A percentile compares a stretch with the other conserved stretches of the same genome.
These are phyloP conservation scores for Dipodascopsis tothii DNA, from an alignment of 805 yeast species.

Conservation along the genomic window DNA sequence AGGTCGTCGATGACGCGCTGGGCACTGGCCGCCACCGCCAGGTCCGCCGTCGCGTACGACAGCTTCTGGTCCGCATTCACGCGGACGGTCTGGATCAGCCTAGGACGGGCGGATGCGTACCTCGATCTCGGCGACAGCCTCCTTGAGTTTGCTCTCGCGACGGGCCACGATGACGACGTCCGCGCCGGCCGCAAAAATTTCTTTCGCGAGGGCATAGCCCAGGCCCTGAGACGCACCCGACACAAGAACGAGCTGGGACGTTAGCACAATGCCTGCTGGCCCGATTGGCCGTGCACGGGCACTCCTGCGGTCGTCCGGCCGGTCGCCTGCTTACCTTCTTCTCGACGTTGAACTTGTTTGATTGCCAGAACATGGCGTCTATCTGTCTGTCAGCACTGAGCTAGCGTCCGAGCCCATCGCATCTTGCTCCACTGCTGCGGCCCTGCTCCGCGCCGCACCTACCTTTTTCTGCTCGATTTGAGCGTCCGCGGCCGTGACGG, in stretches of 20 bases:
- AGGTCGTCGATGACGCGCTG: constrained; percentile 38
- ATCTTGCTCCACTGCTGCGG: too few relatives aligned
- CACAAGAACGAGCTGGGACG: constrained; percentile 56
- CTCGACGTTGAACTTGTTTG: constrained; percentile 3
- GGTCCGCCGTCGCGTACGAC: constrained; percentile 54
- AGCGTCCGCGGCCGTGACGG: too few relatives aligned
- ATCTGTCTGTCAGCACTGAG: too few relatives aligned
- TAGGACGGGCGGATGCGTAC: constrained; percentile 1
- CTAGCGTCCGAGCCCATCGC: too few relatives aligned
- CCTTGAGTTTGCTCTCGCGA: constrained; percentile 50
- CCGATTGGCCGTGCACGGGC: not conserved
- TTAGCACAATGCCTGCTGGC: constrained; percentile 1
- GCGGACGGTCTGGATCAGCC: constrained; percentile 16
- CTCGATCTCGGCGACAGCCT: constrained; percentile 43
- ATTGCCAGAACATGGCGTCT: constrained; percentile 2
- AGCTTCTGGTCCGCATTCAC: constrained; percentile 32
- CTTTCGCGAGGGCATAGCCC: constrained; percentile 69
- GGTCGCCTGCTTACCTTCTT: constrained; percentile 3
- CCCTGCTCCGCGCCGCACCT: too few relatives aligned
- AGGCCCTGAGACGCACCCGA: constrained; percentile 94
- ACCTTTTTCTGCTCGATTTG: too few relatives aligned
- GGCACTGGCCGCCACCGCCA: constrained; percentile 48
- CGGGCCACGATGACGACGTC: constrained; percentile 72
- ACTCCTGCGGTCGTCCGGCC: not conserved
- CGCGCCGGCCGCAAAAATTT: constrained; percentile 48